Evolutionary conservation across 345 rosid genomes (phyloP), one percentile per base, ranked within the genome.

Genomic region (Dimocarpus longan): DNA sequence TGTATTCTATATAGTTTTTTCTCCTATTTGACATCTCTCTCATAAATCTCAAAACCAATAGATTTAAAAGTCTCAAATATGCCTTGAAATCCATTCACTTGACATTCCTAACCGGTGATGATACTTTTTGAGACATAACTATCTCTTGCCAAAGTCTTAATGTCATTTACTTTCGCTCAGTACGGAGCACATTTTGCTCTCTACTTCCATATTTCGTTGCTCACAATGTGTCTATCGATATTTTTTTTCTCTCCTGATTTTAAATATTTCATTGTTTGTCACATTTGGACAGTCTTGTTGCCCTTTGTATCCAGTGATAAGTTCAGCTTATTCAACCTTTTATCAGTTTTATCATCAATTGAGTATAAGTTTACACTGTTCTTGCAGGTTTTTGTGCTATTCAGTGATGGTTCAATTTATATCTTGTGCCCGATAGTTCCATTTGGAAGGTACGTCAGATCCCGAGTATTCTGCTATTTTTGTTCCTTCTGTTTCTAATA

Each of bases 371-470:
- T 73, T 57, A 69, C 44, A 0, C 74, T 22, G 68, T 76, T 70
- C 71, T n/a, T 90, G 84, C 95, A 94, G 99, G 98, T 97, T 75
- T 93, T 94, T 87, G 64, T 91, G 73, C 81, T 91, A 70, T 97
- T 93, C 87, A 82, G 90, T 70, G 98, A 97, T 80, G 98, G 98
- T 54, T 92, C 97, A 66, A 69, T 93, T 68, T 94, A 91, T 85
- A 85, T 97, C 80, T 87, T 94, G 66, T 93, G 99, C 87, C 99
- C 99, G 18, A 77, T 92, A 82, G 91, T 89, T 83, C 98, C 99
- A 57, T 97, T 94, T 85, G 93, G 98, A 87, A 94, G 99, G 98
- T 97, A 86, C 26, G 68, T 22, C 10, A 54, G 50, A 37, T 64
- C 48, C 42, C 68, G 37, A 28, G 46, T 66, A 28, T 76, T 66